These are phyloP conservation scores for Cyclostephanos tholiformis DNA, from an alignment of 108 stramenopile genomes.

Conservation along the genomic window DNA sequence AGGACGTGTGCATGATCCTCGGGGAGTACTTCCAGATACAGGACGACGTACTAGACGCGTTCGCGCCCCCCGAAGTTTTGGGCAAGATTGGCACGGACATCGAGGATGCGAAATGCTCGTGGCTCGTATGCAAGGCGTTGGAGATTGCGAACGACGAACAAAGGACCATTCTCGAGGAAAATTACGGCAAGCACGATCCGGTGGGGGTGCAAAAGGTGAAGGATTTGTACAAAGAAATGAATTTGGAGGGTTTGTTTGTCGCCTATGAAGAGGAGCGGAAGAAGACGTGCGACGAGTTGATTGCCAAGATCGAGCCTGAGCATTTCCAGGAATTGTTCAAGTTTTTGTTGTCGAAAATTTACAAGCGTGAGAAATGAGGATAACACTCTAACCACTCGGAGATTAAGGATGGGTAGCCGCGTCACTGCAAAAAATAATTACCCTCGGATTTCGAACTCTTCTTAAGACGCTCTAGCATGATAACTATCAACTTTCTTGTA, in stretches of 20 bases:
- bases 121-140: slow-evolving; percentile 94
- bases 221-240: slow-evolving; percentile 85
- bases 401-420: not conserved
- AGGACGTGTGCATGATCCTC: slow-evolving; percentile 81
- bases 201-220: slow-evolving; percentile 80
- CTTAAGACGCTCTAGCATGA: too few relatives aligned
- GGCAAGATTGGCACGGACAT: slow-evolving; percentile 99
- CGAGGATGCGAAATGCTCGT: slow-evolving; percentile 99
- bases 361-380: slow-evolving; percentile 92
- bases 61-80: slow-evolving; percentile 90
- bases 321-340: slow-evolving; percentile 77
- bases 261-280: slow-evolving; percentile 88
- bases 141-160: slow-evolving; percentile 55
- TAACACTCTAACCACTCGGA: not conserved
- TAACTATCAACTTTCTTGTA: too few relatives aligned
- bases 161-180: slow-evolving; percentile 59
- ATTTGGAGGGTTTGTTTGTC: slow-evolving; percentile 71
- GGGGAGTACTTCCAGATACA: slow-evolving; percentile 99
- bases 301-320: slow-evolving; percentile 56
- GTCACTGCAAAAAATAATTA: too few relatives aligned
- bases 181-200: slow-evolving; percentile 90
- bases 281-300: slow-evolving; percentile 54
- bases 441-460: too few relatives aligned
- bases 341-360: slow-evolving; percentile 90
- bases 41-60: slow-evolving; percentile 99